phyloP scores from a whole-genome alignment of 352 stramenopile genomes.

The Pythium coloratum region DNA sequence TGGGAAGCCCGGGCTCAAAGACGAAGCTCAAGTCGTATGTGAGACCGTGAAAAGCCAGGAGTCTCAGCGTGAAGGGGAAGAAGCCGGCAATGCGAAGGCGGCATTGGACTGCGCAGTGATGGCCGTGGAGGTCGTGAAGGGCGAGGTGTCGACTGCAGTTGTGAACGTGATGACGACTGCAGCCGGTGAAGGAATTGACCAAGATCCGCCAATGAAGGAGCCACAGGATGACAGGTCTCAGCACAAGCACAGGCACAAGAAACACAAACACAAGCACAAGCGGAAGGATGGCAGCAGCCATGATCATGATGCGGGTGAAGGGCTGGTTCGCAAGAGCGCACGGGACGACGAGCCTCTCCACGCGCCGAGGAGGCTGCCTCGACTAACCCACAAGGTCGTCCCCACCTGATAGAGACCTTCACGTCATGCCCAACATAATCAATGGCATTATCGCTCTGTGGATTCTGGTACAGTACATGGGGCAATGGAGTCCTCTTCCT shows the following conservation, averaged over 20 bases:
- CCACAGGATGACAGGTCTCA: background rate
- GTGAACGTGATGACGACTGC: background rate
- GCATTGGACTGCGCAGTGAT: background rate
- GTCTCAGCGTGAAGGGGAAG: background rate
- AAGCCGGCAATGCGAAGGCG: background rate
- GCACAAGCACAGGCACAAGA: constrained; percentile 20
- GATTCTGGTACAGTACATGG: too few species aligned
- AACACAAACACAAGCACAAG: constrained; percentile 10
- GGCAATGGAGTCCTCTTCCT: background rate
- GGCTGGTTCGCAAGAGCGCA: constrained; percentile 20
- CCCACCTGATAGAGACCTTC: constrained; percentile 13
- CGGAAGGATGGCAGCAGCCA: background rate
- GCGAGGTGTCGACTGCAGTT: background rate
- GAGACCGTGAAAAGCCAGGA: too few species aligned
- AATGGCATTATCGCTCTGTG: too few species aligned
- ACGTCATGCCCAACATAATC: background rate
- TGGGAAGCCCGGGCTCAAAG: background rate
- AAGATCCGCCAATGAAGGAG: background rate
- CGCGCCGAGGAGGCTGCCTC: constrained; percentile 23
- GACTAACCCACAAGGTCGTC: constrained; percentile 26
- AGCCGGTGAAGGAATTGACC: background rate
- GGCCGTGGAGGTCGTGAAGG: constrained; percentile 1
- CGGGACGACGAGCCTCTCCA: constrained; percentile 16
- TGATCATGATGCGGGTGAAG: background rate
- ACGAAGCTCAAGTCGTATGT: background rate